These are phyloP conservation scores for Aspergillus pseudoterreus DNA, from an alignment of 2,329 filamentous ascomycete genomes.

Conservation along the genomic window DNA sequence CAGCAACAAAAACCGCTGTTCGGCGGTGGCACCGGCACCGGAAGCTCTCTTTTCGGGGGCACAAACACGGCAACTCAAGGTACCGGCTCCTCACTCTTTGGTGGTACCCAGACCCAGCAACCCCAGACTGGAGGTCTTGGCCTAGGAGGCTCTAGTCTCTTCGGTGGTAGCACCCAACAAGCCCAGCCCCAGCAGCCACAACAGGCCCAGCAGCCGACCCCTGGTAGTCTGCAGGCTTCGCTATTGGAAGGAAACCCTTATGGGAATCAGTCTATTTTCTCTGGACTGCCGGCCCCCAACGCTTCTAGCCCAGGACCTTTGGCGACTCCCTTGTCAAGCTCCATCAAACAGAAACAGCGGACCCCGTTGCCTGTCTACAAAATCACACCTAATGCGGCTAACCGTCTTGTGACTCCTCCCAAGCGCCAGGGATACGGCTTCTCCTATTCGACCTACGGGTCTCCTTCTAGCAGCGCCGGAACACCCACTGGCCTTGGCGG, in stretches of 20 bases:
- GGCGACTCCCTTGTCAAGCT: slow-evolving; percentile 79
- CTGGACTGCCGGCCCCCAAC: slow-evolving; percentile 62
- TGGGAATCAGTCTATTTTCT: slow-evolving; percentile 82
- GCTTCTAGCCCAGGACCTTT: slow-evolving; percentile 76
- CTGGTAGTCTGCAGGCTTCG: slow-evolving; percentile 64
- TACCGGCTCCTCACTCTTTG: slow-evolving; percentile 56
- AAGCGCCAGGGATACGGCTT: slow-evolving; percentile 82
- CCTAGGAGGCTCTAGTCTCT: slow-evolving; percentile 44
- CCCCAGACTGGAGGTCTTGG: slow-evolving; percentile 25
- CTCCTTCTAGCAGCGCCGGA: slow-evolving; percentile 67
- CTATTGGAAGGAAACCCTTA: slow-evolving; percentile 84
- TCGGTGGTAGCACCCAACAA: slow-evolving; percentile 53
- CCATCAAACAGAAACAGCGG: slow-evolving; percentile 71
- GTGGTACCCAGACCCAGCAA: slow-evolving; percentile 40
- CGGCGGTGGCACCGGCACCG: slow-evolving; percentile 40
- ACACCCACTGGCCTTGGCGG: slow-evolving; percentile 65
- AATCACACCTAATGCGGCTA: slow-evolving; percentile 74
- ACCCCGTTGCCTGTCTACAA: slow-evolving; percentile 83
- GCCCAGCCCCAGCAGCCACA: slow-evolving; percentile 50
- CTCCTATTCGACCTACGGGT: slow-evolving; percentile 87
- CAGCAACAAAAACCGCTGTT: slow-evolving; percentile 57
- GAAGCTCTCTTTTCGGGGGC: slow-evolving; percentile 47
- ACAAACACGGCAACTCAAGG: slow-evolving; percentile 23
- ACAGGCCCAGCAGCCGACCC: slow-evolving; percentile 42
- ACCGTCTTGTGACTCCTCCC: slow-evolving; percentile 76